Conservation (phyloP, 495 filamentous ascomycete genomes). For the Neurospora intermedia region DNA sequence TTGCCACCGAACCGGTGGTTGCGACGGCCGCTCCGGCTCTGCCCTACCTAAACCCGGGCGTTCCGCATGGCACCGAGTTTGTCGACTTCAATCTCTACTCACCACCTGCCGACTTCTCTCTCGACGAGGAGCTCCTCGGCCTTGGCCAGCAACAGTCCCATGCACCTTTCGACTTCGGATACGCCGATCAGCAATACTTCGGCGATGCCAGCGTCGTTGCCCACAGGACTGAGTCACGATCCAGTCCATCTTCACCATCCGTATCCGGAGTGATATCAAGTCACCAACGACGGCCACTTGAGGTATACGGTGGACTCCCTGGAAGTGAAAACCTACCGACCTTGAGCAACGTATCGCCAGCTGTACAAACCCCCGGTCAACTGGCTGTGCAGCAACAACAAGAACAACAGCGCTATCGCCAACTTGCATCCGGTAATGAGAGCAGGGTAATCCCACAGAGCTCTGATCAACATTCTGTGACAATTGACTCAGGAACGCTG, state of each 20-base stretch:
- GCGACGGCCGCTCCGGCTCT: conserved; percentile 17
- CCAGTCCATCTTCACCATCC: conserved; percentile 3
- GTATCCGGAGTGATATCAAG: neutral
- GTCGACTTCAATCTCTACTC: conserved; percentile 43
- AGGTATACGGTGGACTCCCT: neutral
- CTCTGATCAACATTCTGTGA: neutral
- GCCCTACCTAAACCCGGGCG: conserved; percentile 32
- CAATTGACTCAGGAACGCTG: neutral
- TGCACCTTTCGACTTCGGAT: neutral
- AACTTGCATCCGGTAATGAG: neutral
- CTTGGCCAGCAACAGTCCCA: conserved; percentile 6
- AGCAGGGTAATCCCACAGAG: neutral
- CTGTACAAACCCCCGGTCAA: neutral
- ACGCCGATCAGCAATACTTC: neutral
- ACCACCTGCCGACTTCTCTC: conserved; percentile 28
- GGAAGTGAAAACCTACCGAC: neutral
- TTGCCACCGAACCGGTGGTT: conserved; percentile 6
- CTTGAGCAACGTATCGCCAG: neutral
- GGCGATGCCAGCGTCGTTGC: conserved; percentile 2
- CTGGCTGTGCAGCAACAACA: neutral
- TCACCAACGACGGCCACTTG: neutral
- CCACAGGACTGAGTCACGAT: conserved; percentile 5
- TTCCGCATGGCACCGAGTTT: conserved; percentile 32
- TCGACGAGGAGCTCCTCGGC: conserved; percentile 30
- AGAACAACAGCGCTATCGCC: neutral